Evolutionary conservation across 2,329 filamentous ascomycete species (phyloP), one percentile per base, ranked within the genome.

Genomic region (Curvularia sp.): DNA sequence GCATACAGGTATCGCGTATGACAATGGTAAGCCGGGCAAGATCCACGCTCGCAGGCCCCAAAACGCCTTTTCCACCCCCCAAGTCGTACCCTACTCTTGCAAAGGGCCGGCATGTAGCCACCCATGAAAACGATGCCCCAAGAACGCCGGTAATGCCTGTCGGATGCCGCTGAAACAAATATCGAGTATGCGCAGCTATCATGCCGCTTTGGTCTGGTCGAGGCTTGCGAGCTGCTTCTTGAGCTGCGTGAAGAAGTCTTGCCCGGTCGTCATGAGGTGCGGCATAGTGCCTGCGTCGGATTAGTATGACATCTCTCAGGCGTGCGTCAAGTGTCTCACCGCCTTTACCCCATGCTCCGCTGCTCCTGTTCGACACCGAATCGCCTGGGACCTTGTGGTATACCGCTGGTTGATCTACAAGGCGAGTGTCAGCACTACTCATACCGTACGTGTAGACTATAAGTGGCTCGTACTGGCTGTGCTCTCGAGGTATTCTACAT

Each of bases 171-270:
- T 74, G 65, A 70, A 74, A 66, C 59, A 56, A 68, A 66, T 53
- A 51, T 59, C 56, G 53, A 48, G 51, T 62, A 46, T 57, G 52
- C 60, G 61, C 59, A 53, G 52, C 49, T 49, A 60, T 55, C 71
- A 70, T 56, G 70, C 60, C 38, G 69, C 63, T 62, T 78, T 78
- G 62, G 50, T 65, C 55, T 77, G 74, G 59, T 80, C 77, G 49
- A 80, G 66, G 30, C 64, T 71, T 9, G 70, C 72, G 23, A 81
- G 68, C 68, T 81, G 79, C 76, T 81, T 81, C 64, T 78, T 78
- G 47, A 82, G 73, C 56, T 80, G 76, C 19, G 72, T 74, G 66
- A 80, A 79, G 70, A 82, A 81, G 59, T 78, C 74, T 61, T 80
- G 78, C 28, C 77, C 77, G 34, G 73, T 78, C 15, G 79, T 78